Base-by-base conservation (phyloP, 2,329 filamentous ascomycete genomes). In the Ophiostoma sp. region DNA sequence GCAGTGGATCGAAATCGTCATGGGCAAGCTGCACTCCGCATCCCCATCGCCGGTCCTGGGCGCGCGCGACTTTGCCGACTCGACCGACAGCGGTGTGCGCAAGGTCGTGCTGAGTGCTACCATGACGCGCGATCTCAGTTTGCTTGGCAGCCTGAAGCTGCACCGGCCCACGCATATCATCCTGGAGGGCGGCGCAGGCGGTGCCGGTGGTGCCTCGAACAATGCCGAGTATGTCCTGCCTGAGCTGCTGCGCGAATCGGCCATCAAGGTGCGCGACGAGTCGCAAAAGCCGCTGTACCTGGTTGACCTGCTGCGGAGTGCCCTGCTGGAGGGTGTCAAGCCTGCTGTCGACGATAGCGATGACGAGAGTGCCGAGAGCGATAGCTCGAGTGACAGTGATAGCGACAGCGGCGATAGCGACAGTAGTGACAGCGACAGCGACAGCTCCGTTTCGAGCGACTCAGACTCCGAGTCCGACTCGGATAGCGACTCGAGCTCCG, bases 91-190 rank as follows among this genome's bases (percentile, higher is more conserved):
- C 5, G 84, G 83, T 20, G 83, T 95, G 3, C 87, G 89, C 68
- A 98, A 97, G 79, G 84, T 97, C 23, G 86, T 98, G 68, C 84
- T 97, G 3, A 97, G 93, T 77, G 95, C 94, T 6, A 97, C 94
- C 0, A 93, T 98, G 87, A 96, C 94, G 1, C 86, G 89, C 71
- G 93, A 98, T 76, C 82, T 97, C 67, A 91, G 90, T 48, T 89
- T 95, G 72, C 81, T 98, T 27, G 90, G 87, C 70, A 89, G 88
- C 0, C 79, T 98, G 52, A 90, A 86, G 72, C 82, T 98, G 39
- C 83, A 84, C 36, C 84, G 91, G 68, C 94, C 95, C 3, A 90
- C 86, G 71, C 81, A 97, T 66, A 85, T 97, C 0, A 85, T 93
- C 0, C 84, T 97, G 17, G 90, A 94, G 72, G 87, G 86, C 39